Conservation (phyloP, 75 land plant species). For the Ceratopteris richardii region DNA sequence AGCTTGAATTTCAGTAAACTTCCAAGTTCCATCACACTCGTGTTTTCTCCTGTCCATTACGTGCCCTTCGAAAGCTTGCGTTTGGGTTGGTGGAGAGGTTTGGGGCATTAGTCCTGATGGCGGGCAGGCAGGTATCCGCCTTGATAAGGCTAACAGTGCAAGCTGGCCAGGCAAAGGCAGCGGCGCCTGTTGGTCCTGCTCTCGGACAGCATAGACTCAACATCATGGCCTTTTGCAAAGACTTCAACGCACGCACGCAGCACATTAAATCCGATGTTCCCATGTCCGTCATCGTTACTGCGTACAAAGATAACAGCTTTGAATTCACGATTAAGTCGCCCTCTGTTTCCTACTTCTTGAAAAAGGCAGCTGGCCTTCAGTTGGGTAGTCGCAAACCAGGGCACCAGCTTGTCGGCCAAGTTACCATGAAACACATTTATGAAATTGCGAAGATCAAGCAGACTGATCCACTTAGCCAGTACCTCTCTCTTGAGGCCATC, state of each 20-base stretch:
- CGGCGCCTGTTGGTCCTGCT: slow-evolving; percentile 94
- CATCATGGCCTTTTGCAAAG: slow-evolving; percentile 96
- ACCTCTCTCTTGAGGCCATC: slow-evolving; percentile 66
- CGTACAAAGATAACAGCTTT: slow-evolving; percentile 87
- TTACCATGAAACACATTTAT: slow-evolving; percentile 66
- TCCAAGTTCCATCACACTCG: too few species aligned
- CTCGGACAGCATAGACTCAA: slow-evolving; percentile 89
- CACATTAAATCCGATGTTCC: slow-evolving; percentile 83
- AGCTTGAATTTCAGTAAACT: too few species aligned
- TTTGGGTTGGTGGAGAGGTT: too few species aligned
- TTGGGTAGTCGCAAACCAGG: slow-evolving; percentile 68
- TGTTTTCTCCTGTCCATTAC: too few species aligned
- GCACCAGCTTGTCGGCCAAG: slow-evolving; percentile 40
- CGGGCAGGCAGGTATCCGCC: slow-evolving; percentile 59
- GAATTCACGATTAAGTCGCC: slow-evolving; percentile 89
- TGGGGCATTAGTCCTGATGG: slow-evolving; percentile 4
- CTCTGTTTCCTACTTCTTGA: slow-evolving; percentile 71
- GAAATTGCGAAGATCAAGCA: slow-evolving; percentile 96
- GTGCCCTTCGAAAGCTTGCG: too few species aligned
- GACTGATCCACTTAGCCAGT: slow-evolving; percentile 57
- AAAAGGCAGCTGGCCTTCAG: slow-evolving; percentile 90
- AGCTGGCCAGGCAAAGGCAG: slow-evolving; percentile 85
- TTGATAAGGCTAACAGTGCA: slow-evolving; percentile 78
- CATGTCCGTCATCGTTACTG: slow-evolving; percentile 82
- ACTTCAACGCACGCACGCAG: slow-evolving; percentile 94